Evolutionary conservation across 2,329 filamentous ascomycete genomes (phyloP), one percentile per base, ranked within the genome.

Genomic region (Alternaria brassicicola): DNA sequence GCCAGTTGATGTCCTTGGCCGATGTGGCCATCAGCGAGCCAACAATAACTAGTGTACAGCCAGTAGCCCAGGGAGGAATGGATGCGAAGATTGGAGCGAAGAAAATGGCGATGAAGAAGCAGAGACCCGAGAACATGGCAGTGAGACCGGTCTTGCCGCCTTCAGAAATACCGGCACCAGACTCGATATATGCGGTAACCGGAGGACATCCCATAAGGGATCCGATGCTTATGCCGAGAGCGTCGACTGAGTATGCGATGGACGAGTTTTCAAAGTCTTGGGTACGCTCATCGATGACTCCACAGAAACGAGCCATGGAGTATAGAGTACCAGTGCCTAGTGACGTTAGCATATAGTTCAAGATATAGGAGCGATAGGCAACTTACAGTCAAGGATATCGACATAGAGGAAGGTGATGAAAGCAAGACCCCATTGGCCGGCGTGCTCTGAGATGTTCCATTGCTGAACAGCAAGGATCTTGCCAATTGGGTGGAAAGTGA

Each of bases 21-120:
- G 90, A 85, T 61, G 87, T 85, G 55, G 89, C 87, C 92, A 96
- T 96, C 84, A 96, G 89, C 19, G 88, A 88, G n/a, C 92, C 92
- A 53, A 96, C 91, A 36, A 96, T 87, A 66, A 96, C 84, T 25
- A 96, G 84, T n/a, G 93, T 93, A 74, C 90, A 93, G 46, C 92
- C 92, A 0, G 92, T 96, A 3, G 92, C 92, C 91, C 91, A 96
- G 0, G 92, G 89, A 4, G 92, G 92, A 57, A 96, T 95, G 0
- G 90, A 93, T 9, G 92, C 92, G 72, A 96, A 96, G 56, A 96
- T 94, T 0, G 92, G 92, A 0, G 92, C 92, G 74, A 96, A 96
- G 83, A 96, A 96, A 61, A 96, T 85, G 56, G 90, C 87, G 73
- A 96, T 86, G 65, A 76, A 76, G 82, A 96, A 96, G 79, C 89